Evolutionary conservation across 352 stramenopile species (phyloP).

Genomic region (Globisporangium carolinianum): DNA sequence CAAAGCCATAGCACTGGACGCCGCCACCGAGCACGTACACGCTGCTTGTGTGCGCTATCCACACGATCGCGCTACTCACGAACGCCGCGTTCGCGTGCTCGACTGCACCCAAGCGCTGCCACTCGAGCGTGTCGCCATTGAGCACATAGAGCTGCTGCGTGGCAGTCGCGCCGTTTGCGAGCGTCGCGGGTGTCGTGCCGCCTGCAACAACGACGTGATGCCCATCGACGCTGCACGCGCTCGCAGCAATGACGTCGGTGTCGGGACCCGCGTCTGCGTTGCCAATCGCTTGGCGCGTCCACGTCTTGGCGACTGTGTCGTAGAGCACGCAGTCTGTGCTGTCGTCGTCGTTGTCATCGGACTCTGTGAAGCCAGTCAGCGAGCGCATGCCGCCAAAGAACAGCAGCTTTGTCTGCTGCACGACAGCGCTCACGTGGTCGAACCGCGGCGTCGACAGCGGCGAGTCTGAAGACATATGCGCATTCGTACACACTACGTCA

Average conservation of each 20-base stretch:
- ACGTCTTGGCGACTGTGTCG: slow-evolving; percentile 37
- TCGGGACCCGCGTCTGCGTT: slow-evolving; percentile 26
- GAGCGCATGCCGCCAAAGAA: slow-evolving; percentile 59
- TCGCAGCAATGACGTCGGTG: slow-evolving; percentile 36
- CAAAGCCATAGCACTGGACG: slow-evolving; percentile 84
- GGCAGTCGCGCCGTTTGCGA: slow-evolving; percentile 27
- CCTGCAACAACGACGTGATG: slow-evolving; percentile 54
- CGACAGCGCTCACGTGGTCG: slow-evolving; percentile 51
- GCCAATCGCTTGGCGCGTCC: slow-evolving; percentile 29
- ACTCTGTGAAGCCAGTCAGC: slow-evolving; percentile 26
- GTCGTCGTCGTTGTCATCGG: slow-evolving; percentile 14
- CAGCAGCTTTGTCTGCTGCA: slow-evolving; percentile 40
- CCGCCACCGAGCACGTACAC: slow-evolving; percentile 61
- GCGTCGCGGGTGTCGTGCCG: slow-evolving; percentile 35
- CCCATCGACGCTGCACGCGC: slow-evolving; percentile 38
- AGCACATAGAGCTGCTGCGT: slow-evolving; percentile 53
- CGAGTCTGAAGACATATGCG: slow-evolving; percentile 9
- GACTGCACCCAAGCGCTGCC: slow-evolving; percentile 46
- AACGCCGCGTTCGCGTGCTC: slow-evolving; percentile 41
- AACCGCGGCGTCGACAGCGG: slow-evolving; percentile 24
- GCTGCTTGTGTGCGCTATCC: slow-evolving; percentile 31
- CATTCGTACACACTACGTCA: neutral
- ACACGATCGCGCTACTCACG: slow-evolving; percentile 45
- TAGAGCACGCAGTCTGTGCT: slow-evolving; percentile 33
- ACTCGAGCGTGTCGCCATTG: slow-evolving; percentile 36